Evolutionary conservation across 805 yeast genomes (phyloP).

Genomic region (Grigorovia humatica): DNA sequence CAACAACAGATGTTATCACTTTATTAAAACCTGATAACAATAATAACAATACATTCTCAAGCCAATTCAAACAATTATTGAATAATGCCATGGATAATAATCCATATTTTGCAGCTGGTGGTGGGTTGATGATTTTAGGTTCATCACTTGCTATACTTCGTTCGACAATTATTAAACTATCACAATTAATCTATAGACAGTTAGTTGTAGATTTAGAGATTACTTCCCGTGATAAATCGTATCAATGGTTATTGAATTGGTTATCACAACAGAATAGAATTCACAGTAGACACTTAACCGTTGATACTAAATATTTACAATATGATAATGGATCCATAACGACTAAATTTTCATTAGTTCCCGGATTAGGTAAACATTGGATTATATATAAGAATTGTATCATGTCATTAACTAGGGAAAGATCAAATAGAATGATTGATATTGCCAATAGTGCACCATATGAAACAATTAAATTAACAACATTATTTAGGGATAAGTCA

Average conservation of each 20-base stretch:
- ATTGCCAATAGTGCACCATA: constrained; percentile 87
- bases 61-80: constrained; percentile 23
- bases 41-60: background rate
- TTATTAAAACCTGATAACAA: background rate
- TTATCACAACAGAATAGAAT: constrained; percentile 76
- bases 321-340: constrained; percentile 88
- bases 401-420: constrained; percentile 79
- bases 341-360: constrained; percentile 83
- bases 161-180: constrained; percentile 50
- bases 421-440: constrained; percentile 82
- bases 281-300: constrained; percentile 74
- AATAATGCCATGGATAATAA: constrained; percentile 53
- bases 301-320: constrained; percentile 75
- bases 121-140: constrained; percentile 94
- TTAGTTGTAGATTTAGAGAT: constrained; percentile 87
- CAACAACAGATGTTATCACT: background rate
- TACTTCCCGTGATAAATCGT: constrained; percentile 86
- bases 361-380: constrained; percentile 95
- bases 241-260: constrained; percentile 94
- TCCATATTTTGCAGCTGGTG: constrained; percentile 98
- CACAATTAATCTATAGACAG: constrained; percentile 67
- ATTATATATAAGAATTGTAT: constrained; percentile 78
- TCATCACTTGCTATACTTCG: constrained; percentile 73
- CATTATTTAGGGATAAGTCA: constrained; percentile 69
- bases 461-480: constrained; percentile 91